Conservation (phyloP, 2,329 filamentous ascomycete species). For the Paracoccidioides brasiliensis region DNA sequence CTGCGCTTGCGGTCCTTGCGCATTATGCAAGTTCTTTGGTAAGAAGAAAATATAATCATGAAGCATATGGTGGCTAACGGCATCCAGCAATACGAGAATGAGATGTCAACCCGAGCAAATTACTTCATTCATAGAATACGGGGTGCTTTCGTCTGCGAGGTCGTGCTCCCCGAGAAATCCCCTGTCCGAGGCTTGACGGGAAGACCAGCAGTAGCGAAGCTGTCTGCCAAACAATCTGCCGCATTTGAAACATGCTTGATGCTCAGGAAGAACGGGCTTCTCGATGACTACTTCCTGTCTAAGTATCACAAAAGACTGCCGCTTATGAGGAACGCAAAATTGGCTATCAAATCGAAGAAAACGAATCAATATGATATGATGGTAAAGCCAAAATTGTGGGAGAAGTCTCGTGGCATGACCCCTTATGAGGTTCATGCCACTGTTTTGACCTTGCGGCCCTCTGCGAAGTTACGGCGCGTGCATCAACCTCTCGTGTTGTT, state of each 20-base stretch:
- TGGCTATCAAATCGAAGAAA: constrained; percentile 71
- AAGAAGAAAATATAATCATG: constrained; percentile 8
- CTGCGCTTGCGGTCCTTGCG: constrained; percentile 57
- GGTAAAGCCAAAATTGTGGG: constrained; percentile 67
- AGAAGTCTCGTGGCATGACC: constrained; percentile 26
- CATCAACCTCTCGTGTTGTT: constrained; percentile 58
- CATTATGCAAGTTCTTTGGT: constrained; percentile 60
- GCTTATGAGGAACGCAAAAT: constrained; percentile 69
- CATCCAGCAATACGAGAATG: constrained; percentile 34
- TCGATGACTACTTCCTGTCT: constrained; percentile 65
- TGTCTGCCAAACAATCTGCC: constrained; percentile 72
- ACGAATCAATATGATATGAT: constrained; percentile 62
- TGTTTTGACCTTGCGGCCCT: constrained; percentile 45
- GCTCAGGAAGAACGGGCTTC: constrained; percentile 50
- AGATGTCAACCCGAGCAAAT: constrained; percentile 35
- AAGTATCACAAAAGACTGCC: constrained; percentile 59
- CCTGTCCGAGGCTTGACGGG: constrained; percentile 58
- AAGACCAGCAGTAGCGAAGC: constrained; percentile 52
- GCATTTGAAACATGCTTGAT: constrained; percentile 70
- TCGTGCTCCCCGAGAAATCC: constrained; percentile 62
- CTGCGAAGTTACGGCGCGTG: constrained; percentile 42
- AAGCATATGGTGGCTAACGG: not conserved
- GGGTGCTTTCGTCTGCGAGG: constrained; percentile 58
- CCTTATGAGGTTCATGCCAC: constrained; percentile 49
- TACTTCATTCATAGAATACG: constrained; percentile 50